Percentiles rank a stretch among this genome's conserved stretches.
Evolutionary conservation across 495 filamentous ascomycete species (phyloP).

Genomic region (Cryomyces minteri): DNA sequence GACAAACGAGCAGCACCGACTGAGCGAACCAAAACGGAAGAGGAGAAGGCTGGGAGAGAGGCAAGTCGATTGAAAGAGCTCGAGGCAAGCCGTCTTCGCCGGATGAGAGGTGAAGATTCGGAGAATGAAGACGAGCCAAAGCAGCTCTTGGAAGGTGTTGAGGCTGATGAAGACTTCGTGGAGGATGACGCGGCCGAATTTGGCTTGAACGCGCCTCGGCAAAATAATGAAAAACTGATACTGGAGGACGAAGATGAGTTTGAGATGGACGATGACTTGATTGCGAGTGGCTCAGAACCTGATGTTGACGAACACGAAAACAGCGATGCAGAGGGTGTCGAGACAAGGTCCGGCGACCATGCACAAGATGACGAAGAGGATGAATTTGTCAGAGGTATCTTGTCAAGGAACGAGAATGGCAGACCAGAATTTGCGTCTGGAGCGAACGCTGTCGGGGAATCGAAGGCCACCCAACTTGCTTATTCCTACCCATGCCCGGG

Average conservation of each 20-base stretch:
- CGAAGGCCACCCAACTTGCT: conserved; percentile 31
- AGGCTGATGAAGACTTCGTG: conserved; percentile 21
- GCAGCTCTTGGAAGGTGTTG: conserved; percentile 10
- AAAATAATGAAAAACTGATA: conserved; percentile 16
- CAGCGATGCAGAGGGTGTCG: conserved; percentile 30
- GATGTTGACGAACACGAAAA: conserved; percentile 36
- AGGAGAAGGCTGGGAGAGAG: conserved; percentile 65
- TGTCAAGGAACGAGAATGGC: conserved; percentile 19
- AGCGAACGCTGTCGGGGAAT: neutral
- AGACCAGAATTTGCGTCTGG: conserved; percentile 13
- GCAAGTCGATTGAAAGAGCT: conserved; percentile 55
- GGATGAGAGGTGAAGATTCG: conserved; percentile 47
- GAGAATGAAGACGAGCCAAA: conserved; percentile 7
- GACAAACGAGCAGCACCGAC: conserved; percentile 72
- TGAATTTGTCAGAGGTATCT: conserved; percentile 48
- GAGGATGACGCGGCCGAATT: conserved; percentile 38
- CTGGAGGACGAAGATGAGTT: conserved; percentile 90
- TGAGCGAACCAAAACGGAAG: conserved; percentile 76
- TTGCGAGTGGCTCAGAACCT: conserved; percentile 38
- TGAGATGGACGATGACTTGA: conserved; percentile 67
- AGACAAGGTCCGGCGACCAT: conserved; percentile 10
- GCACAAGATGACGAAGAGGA: conserved; percentile 35
- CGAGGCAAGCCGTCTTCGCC: conserved; percentile 52
- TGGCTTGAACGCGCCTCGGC: conserved; percentile 25
- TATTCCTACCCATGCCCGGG: conserved; percentile 75